Conservation (phyloP, 257 asterid species). For the Solanum lignicaule region DNA sequence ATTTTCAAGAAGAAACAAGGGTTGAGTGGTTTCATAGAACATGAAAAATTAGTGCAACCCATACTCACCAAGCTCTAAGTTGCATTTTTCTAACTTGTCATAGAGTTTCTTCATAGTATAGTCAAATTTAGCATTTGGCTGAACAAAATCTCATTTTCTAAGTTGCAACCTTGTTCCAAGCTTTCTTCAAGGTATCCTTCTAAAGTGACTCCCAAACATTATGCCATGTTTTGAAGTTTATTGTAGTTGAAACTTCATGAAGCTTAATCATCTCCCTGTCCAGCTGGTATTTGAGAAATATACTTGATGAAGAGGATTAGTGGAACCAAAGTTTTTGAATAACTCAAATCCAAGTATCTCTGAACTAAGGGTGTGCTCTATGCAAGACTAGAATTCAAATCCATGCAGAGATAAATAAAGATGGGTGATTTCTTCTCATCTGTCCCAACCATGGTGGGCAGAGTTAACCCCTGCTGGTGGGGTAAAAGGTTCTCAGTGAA, state of each 20-base stretch:
- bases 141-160: neutral
- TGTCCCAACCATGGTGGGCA: neutral
- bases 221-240: neutral
- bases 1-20: neutral
- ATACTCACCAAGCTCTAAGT: too few species aligned
- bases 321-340: neutral
- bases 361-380: neutral
- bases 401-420: neutral
- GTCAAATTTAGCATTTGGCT: neutral
- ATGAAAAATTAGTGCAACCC: neutral
- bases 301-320: neutral
- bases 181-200: neutral
- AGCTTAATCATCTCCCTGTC: neutral
- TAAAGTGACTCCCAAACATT: neutral
- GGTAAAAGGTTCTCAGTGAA: neutral
- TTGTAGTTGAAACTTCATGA: neutral
- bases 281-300: neutral
- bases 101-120: neutral
- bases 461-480: neutral
- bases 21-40: neutral
- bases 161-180: neutral
- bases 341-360: neutral
- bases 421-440: neutral
- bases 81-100: neutral
- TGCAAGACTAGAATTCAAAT: neutral